Percentiles rank a stretch among this genome's conserved stretches.
Conservation (phyloP, 768 basidiomycete genomes). For the Lactifluus subvellereus region DNA sequence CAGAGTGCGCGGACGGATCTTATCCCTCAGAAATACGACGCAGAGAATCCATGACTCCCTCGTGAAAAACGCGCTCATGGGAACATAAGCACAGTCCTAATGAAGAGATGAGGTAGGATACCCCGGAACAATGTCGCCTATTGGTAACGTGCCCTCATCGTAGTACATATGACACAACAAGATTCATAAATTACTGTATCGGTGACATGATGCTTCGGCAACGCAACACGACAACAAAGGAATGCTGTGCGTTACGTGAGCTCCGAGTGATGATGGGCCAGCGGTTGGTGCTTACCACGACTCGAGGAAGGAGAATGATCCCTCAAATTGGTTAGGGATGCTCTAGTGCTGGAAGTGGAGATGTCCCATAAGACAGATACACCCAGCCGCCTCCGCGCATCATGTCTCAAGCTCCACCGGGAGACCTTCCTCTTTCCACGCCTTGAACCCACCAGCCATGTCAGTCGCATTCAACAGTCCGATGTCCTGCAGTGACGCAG, state of each 20-base stretch:
- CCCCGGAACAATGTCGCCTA: neutral
- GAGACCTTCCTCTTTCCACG: constrained; percentile 64
- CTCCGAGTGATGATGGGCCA: neutral
- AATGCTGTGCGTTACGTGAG: constrained; percentile 6
- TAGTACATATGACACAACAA: neutral
- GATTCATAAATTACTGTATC: neutral
- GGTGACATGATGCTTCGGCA: neutral
- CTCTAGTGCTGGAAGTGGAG: neutral
- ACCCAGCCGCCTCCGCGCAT: neutral
- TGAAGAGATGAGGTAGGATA: neutral
- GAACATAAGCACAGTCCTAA: neutral
- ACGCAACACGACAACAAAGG: neutral
- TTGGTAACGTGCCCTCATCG: neutral
- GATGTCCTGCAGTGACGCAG: constrained; percentile 58
- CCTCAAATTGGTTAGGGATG: neutral
- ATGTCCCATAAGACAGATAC: neutral
- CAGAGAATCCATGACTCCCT: neutral
- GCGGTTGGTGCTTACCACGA: neutral
- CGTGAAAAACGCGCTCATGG: neutral
- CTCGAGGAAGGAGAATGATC: neutral
- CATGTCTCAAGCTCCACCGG: constrained; percentile 35
- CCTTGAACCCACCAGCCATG: constrained; percentile 66
- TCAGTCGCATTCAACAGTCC: constrained; percentile 73
- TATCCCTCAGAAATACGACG: neutral
- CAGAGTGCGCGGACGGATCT: neutral